A percentile compares a stretch with the other conserved stretches of the same genome.
Evolutionary conservation across 2,329 filamentous ascomycete species (phyloP).

Genomic region (Zymoseptoria passerinii): DNA sequence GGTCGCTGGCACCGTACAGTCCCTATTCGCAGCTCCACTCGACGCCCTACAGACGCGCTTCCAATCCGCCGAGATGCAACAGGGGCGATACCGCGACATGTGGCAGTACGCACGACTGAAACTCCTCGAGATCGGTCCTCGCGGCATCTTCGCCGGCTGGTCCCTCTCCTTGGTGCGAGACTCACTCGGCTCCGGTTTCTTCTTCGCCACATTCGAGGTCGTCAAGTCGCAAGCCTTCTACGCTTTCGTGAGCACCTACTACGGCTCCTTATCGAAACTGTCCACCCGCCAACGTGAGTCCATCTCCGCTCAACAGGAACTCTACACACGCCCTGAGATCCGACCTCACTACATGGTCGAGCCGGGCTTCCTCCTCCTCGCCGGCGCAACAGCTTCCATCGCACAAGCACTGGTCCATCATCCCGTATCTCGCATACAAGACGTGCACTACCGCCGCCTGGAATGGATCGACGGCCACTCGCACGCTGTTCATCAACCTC

Average conservation of each 20-base stretch:
- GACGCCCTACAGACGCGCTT: constrained; percentile 70
- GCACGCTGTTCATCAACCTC: constrained; percentile 28
- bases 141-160: constrained; percentile 69
- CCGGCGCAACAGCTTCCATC: constrained; percentile 60
- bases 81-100: constrained; percentile 57
- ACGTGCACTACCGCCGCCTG: constrained; percentile 63
- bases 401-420: constrained; percentile 62
- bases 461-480: constrained; percentile 59
- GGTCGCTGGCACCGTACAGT: constrained; percentile 61
- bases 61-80: constrained; percentile 53
- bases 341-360: constrained; percentile 68
- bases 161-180: constrained; percentile 61
- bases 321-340: constrained; percentile 43
- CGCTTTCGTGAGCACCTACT: constrained; percentile 61
- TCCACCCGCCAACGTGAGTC: constrained; percentile 27
- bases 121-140: constrained; percentile 61
- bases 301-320: constrained; percentile 21
- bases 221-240: constrained; percentile 69
- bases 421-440: constrained; percentile 61
- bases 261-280: constrained; percentile 40
- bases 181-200: constrained; percentile 58
- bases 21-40: constrained; percentile 62
- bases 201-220: constrained; percentile 69
- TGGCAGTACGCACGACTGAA: constrained; percentile 62
- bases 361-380: constrained; percentile 60